Base-by-base conservation (phyloP, 2,329 filamentous ascomycete species). In the Colletotrichum spinosum region DNA sequence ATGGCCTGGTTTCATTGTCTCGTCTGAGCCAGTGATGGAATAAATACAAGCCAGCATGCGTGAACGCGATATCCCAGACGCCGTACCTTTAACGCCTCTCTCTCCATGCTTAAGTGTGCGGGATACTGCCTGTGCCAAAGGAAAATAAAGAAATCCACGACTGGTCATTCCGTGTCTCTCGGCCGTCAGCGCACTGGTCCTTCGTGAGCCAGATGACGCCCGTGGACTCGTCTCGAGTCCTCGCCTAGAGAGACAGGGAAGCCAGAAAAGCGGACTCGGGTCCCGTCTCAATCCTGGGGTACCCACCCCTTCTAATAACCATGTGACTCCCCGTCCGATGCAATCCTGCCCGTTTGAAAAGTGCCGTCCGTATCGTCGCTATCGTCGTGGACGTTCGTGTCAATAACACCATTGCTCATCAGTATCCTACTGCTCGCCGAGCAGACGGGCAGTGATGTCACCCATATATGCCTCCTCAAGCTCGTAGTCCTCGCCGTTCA, bases 391-490 rank as follows among this genome's bases (percentile, higher is more conserved):
- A 41, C 13, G 6, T 41, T 41, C 38, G 38, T 9, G 9, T 7
- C 5, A 41, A 7, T 41, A 13, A 1, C 38, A 13, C 6, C 9
- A 13, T 13, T 41, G 38, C 9, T 3, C 38, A 9, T 41, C 9
- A 9, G 38, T 25, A 39, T 62, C 38, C 25, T 25, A 90, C 74
- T 88, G 86, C 78, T 97, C 94, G 42, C 92, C 92, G 39, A 97
- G 88, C 7, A 98, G 85, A 63, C 91, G 86, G 15, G 93, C 92
- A 0, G 93, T 97, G 68, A 98, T 90, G 70, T 97, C 94, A 4
- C 92, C 93, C 86, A 97, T 93, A 71, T 94, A 94, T 1, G 90
- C 93, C 72, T 96, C 92, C 74, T 97, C 93, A n/a, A 97, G 81
- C 72, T 92, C 90, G 75, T 97, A 96, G 74, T 96, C 92, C 70